Evolutionary conservation across 2,329 filamentous ascomycete genomes (phyloP), one percentile per base, ranked within the genome.

Genomic region (Dryadomyces sulphureus): DNA sequence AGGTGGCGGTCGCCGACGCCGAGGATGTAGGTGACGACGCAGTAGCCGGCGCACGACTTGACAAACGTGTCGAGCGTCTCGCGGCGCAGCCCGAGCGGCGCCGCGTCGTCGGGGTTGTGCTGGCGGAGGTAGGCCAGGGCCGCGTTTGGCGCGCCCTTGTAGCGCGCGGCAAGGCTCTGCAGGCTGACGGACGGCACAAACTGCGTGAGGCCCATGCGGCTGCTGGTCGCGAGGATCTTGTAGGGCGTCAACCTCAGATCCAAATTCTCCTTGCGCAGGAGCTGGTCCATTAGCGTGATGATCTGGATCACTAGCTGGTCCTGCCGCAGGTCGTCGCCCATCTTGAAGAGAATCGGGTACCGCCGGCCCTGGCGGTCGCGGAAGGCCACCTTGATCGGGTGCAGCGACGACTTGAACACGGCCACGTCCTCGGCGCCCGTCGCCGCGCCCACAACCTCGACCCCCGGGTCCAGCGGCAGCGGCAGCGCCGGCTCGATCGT

Each of bases 241-340:
- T 98, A 98, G 0, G 92, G 92, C 0, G 90, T 90, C 1, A 98
- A 72, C 59, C 93, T 95, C 39, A 98, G 73, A 58, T 98, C 92
- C 9, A 98, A 70, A 50, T 98, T 96, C 59, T 98, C 92, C 58
- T 96, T 95, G 49, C 86, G 85, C 5, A 98, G 73, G 1, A 98
- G 76, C 48, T 90, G 85, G 57, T 98, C 92, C 92, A 98, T 98
- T 16, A 98, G 73, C 0, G 87, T 94, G 60, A 98, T 95, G 57
- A 96, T 96, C 57, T 79, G 92, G 46, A 98, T 93, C 32, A 98
- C 90, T 2, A 98, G 76, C 59, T 98, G 92, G 58, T 98, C 92
- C 63, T 98, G 92, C 14, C 92, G 84, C 44, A 98, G 70, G 59
- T 98, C 92, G 59, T 98, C 92, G 32, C 92, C 92, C 1, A 88